Conservation (phyloP, 257 asterid genomes). For the Rauvolfia tetraphylla region DNA sequence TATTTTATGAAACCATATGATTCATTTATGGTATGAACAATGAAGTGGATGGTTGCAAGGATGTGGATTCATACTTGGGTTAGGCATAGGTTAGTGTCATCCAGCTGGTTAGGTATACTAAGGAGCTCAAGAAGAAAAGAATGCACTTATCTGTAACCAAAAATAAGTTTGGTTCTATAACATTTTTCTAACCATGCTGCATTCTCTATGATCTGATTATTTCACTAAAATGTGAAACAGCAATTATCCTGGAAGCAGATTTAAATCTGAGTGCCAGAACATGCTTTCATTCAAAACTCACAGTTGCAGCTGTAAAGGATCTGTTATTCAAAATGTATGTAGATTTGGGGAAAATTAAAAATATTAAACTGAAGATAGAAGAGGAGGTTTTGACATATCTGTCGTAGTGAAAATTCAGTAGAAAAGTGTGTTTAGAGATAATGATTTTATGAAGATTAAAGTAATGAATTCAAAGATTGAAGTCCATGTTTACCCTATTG, state of each 20-base stretch:
- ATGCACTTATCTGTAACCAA: neutral
- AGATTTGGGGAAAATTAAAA: neutral
- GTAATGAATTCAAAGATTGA: neutral
- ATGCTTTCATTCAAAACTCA: neutral
- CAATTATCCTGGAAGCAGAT: neutral
- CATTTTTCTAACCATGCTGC: neutral
- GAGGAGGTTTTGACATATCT: neutral
- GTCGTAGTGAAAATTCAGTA: neutral
- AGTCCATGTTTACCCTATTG: neutral
- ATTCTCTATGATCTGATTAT: constrained; percentile 7
- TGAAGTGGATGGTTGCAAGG: neutral
- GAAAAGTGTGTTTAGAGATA: neutral
- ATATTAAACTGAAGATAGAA: neutral
- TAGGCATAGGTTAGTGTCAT: neutral
- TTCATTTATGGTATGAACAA: neutral
- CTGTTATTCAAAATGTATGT: neutral
- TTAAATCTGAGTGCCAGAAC: neutral
- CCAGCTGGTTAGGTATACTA: neutral
- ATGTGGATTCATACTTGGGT: neutral
- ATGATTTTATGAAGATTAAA: neutral
- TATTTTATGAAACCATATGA: neutral
- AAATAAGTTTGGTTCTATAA: neutral
- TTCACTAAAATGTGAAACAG: neutral
- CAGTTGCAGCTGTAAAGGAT: neutral
- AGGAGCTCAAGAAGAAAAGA: neutral